These are phyloP conservation scores for Clonostachys sp. DNA, from an alignment of 2,329 filamentous ascomycete species.

Conservation along the genomic window DNA sequence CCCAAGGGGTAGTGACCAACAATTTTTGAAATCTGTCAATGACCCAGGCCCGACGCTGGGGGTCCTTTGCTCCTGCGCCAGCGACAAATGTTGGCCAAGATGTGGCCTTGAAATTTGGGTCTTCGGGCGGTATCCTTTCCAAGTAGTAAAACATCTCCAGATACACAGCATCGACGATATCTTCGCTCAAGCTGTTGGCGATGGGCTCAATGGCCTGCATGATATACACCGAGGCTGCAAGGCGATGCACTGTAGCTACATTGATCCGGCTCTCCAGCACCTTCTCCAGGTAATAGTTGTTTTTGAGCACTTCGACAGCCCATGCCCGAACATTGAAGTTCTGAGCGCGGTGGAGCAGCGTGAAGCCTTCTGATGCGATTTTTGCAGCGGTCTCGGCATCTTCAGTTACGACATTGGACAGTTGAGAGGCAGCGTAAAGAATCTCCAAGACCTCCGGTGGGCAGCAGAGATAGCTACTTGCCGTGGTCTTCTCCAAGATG, in stretches of 20 bases:
- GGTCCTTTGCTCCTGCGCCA: slow-evolving; percentile 43
- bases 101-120: slow-evolving; percentile 50
- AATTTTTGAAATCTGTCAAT: slow-evolving; percentile 35
- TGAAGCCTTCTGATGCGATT: slow-evolving; percentile 18
- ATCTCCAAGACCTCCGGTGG: slow-evolving; percentile 37
- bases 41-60: slow-evolving; percentile 39
- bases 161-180: slow-evolving; percentile 26
- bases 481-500: slow-evolving; percentile 31
- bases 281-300: slow-evolving; percentile 24
- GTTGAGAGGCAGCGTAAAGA: slow-evolving; percentile 32
- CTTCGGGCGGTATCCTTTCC: slow-evolving; percentile 38
- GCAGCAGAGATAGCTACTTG: slow-evolving; percentile 41
- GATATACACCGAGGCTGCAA: slow-evolving; percentile 41
- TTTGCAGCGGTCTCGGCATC: slow-evolving; percentile 19
- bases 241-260: slow-evolving; percentile 34
- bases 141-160: slow-evolving; percentile 41
- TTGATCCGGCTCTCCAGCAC: slow-evolving; percentile 28
- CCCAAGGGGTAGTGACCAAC: slow-evolving; percentile 38
- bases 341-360: slow-evolving; percentile 28
- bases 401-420: slow-evolving; percentile 23
- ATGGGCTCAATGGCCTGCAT: slow-evolving; percentile 28
- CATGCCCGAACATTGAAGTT: slow-evolving; percentile 32
- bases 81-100: slow-evolving; percentile 53
- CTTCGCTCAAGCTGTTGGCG: slow-evolving; percentile 15
- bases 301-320: slow-evolving; percentile 27